These are phyloP conservation scores for Argentina anserina DNA, from an alignment of 306 rosid species.

Conservation along the genomic window DNA sequence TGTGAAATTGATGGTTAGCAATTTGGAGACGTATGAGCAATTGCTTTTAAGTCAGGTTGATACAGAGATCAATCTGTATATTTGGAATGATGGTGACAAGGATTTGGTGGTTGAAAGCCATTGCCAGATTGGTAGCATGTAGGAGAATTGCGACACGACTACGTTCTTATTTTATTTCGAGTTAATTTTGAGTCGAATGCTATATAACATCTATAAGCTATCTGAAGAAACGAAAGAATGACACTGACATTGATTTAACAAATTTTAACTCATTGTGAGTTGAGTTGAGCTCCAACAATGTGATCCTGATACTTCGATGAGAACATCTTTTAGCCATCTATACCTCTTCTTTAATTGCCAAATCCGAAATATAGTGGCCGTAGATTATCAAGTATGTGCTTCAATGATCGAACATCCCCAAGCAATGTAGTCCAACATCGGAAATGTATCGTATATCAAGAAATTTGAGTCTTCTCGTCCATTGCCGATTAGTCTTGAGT, in stretches of 20 bases:
- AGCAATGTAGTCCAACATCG: neutral
- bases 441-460: too few relatives aligned
- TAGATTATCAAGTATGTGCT: neutral
- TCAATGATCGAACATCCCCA: neutral
- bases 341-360: neutral
- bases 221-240: neutral
- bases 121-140: neutral
- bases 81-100: slow-evolving; percentile 1
- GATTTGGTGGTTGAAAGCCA: neutral
- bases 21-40: slow-evolving; percentile 21
- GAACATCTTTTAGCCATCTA: neutral
- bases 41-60: neutral
- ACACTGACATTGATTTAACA: neutral
- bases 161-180: neutral
- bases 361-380: neutral
- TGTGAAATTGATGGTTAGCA: slow-evolving; percentile 16
- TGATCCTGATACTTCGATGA: neutral
- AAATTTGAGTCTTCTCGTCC: neutral
- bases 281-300: neutral
- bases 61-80: neutral
- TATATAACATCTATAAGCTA: neutral
- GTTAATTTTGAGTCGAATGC: neutral
- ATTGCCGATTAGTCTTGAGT: neutral
- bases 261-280: neutral
- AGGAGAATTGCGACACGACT: neutral